Evolutionary conservation across 1,284 basidiomycete genomes (phyloP).

Genomic region (Apiotrichum gracile): DNA sequence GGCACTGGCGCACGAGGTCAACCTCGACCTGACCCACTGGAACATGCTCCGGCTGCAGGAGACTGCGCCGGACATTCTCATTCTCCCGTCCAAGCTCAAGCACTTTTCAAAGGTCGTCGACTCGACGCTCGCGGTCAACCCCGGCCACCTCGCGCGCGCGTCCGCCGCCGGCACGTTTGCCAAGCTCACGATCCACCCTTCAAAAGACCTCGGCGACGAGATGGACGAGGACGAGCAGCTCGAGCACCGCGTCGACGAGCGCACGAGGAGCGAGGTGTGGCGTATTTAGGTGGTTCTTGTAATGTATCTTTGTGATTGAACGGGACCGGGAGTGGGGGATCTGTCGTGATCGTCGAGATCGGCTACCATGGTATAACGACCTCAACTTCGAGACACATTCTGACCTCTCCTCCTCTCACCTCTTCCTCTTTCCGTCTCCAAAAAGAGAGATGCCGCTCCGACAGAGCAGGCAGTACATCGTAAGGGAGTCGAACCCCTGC

Average conservation of each 20-base stretch:
- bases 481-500: too few relatives aligned
- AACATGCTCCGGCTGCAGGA: slow-evolving; percentile 45
- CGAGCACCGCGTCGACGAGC: slow-evolving; percentile 41
- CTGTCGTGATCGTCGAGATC: too few relatives aligned
- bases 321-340: too few relatives aligned
- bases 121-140: slow-evolving; percentile 46
- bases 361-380: too few relatives aligned
- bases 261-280: slow-evolving; percentile 46
- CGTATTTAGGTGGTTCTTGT: slow-evolving; percentile 3
- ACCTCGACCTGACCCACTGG: slow-evolving; percentile 74
- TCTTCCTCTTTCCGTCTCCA: too few relatives aligned
- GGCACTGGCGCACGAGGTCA: slow-evolving; percentile 68
- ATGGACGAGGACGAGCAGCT: slow-evolving; percentile 15
- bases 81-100: slow-evolving; percentile 76
- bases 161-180: slow-evolving; percentile 46
- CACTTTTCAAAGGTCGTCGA: slow-evolving; percentile 66
- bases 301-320: not conserved
- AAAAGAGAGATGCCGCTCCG: too few relatives aligned
- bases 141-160: slow-evolving; percentile 37
- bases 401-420: too few relatives aligned
- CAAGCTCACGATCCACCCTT: slow-evolving; percentile 43
- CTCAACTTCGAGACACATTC: too few relatives aligned
- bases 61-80: slow-evolving; percentile 68
- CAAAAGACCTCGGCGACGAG: slow-evolving; percentile 20
- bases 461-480: too few relatives aligned